Percentiles rank a stretch among this genome's conserved stretches.
Evolutionary conservation across 148 eudicot species (phyloP).

Genomic region (Vaccinium corymbosum): DNA sequence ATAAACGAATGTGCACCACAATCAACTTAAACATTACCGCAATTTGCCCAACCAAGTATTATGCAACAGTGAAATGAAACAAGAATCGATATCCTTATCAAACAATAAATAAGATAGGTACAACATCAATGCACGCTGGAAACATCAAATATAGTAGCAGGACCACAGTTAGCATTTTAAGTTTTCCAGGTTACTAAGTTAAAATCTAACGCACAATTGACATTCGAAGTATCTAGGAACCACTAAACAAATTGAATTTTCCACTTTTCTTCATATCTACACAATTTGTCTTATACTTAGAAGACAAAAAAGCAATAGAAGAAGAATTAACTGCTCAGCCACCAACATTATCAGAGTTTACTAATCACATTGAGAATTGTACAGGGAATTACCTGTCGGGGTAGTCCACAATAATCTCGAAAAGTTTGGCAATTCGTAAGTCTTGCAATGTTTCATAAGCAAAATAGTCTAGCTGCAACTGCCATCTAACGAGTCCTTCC

Average conservation of each 20-base stretch:
- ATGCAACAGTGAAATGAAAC: not conserved
- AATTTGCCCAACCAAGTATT: not conserved
- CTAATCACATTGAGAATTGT: not conserved
- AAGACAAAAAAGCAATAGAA: not conserved
- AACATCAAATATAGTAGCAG: not conserved
- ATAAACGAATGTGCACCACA: not conserved
- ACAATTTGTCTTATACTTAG: too few species aligned
- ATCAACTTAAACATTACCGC: not conserved
- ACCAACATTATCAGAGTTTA: too few species aligned
- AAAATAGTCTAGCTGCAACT: constrained; percentile 87
- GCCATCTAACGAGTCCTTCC: constrained; percentile 89
- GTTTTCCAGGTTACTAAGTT: not conserved
- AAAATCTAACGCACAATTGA: not conserved
- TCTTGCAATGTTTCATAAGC: constrained; percentile 98
- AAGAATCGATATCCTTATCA: not conserved
- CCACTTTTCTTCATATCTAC: too few species aligned
- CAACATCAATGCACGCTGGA: not conserved
- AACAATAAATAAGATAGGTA: not conserved
- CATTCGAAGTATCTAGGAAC: not conserved
- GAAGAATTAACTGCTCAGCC: not conserved
- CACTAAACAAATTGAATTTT: not conserved
- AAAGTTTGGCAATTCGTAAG: constrained; percentile 82
- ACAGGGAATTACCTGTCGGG: constrained; percentile 68
- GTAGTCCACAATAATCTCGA: constrained; percentile 95
- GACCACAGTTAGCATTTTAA: not conserved